phyloP scores from a whole-genome alignment of 2,329 filamentous ascomycete genomes.

The Ascosphaera acerosa region DNA sequence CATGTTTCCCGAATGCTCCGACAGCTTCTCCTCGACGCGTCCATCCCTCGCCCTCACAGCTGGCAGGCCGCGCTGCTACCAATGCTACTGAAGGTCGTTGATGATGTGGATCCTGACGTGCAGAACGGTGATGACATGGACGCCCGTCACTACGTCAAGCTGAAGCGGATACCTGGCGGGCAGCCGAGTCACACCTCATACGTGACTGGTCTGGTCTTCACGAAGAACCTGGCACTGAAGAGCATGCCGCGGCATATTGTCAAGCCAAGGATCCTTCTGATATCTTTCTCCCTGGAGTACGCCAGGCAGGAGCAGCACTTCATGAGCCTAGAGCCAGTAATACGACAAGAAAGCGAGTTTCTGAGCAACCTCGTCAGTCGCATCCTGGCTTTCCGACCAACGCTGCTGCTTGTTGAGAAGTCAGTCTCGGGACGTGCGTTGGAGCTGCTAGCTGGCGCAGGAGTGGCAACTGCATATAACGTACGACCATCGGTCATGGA shows the following conservation, averaged over 20 bases:
- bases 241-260: conserved; percentile 76
- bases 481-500: conserved; percentile 91
- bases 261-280: conserved; percentile 67
- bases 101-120: conserved; percentile 85
- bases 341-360: conserved; percentile 89
- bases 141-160: conserved; percentile 86
- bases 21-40: conserved; percentile 56
- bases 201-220: conserved; percentile 88
- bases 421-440: conserved; percentile 79
- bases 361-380: conserved; percentile 74
- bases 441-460: conserved; percentile 63
- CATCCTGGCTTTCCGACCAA: conserved; percentile 63
- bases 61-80: conserved; percentile 86
- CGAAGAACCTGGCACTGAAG: conserved; percentile 87
- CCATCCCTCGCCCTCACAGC: conserved; percentile 42
- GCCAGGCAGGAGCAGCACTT: conserved; percentile 82
- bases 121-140: conserved; percentile 85
- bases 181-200: conserved; percentile 83
- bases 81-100: conserved; percentile 70
- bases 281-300: conserved; percentile 91
- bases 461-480: conserved; percentile 86
- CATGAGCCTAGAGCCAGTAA: conserved; percentile 92
- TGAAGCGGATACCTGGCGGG: conserved; percentile 88
- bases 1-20: conserved; percentile 68
- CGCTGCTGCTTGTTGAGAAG: conserved; percentile 73